Base-by-base conservation (phyloP, 164 flowering plant genomes). In the Nymphaea colorata region DNA sequence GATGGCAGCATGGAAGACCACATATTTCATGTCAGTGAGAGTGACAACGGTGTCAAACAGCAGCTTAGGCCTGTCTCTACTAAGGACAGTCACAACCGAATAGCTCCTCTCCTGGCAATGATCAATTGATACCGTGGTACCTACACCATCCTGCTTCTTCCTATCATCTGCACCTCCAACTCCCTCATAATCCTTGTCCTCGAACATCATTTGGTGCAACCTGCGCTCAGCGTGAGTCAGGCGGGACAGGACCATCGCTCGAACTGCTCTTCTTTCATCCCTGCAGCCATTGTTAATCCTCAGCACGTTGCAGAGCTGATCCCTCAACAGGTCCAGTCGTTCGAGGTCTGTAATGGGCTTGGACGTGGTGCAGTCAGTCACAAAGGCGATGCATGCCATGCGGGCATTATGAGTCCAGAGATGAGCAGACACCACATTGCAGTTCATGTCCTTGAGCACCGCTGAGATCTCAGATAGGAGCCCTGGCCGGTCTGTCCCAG, bases 161-260 rank as follows among this genome's bases (percentile, higher is more conserved):
- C 66, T 16, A 55, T 6, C 67, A 61, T 53, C 62, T 69, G 4
- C 63, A 69, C 18, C 57, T 67, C 18, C 66, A 7, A 68, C 62
- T 15, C 71, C 47, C 75, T 89, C 90, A 62, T 79, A 89, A 64
- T 91, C 98, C 68, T 74, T 61, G 44, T 88, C 89, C 0, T 79
- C 90, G 53, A 76, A 79, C 98, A 94, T 84, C 77, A 94, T 62
- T 81, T 94, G 98, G 76, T 94, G 98, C 47, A 91, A 85, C 77
- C 98, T 80, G 77, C 97, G 78, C 73, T 94, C 97, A 0, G 90
- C 85, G 76, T 89, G 96, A 36, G 84, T 84, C 44, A 72, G 73
- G 6, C 88, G 0, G 79, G 69, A 0, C 68, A 65, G 0, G 93
- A 90, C 11, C 60, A 6, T 55, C 10, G 78, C 14, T 17, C 65